Conservation (phyloP, 148 eudicot genomes). For the Chenopodium berlandieri region DNA sequence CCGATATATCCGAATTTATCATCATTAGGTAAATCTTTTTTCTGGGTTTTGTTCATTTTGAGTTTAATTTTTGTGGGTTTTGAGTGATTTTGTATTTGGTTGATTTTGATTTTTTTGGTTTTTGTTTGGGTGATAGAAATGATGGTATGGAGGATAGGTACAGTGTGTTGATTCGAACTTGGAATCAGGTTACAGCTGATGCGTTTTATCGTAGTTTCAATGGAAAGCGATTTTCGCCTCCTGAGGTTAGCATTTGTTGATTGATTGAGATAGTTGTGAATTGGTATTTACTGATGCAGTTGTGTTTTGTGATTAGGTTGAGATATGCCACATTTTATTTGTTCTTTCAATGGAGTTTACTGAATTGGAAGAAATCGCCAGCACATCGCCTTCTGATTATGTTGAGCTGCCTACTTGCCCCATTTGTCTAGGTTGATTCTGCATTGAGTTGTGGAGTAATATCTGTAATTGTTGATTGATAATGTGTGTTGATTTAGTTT, state of each 20-base stretch:
- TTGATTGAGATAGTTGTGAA: not conserved
- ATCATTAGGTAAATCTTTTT: constrained; percentile 52
- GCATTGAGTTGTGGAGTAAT: not conserved
- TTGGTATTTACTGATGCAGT: not conserved
- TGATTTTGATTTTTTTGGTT: not conserved
- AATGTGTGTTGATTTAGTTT: not conserved
- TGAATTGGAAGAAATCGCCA: constrained; percentile 59
- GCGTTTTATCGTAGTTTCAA: constrained; percentile 69
- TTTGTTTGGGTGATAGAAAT: constrained; percentile 44
- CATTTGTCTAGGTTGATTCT: constrained; percentile 77
- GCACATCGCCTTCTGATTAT: constrained; percentile 57
- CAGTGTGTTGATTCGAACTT: constrained; percentile 68
- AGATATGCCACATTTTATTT: constrained; percentile 77
- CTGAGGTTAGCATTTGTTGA: constrained; percentile 50
- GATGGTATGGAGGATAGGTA: constrained; percentile 90
- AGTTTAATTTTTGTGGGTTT: not conserved
- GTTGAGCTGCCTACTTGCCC: constrained; percentile 90
- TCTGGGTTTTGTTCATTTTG: constrained; percentile 3
- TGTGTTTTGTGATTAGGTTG: constrained; percentile 44
- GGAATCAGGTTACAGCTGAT: constrained; percentile 57
- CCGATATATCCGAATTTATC: constrained; percentile 46
- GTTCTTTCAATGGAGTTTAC: constrained; percentile 49
- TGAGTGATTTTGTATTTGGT: constrained; percentile 11
- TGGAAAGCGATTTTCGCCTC: constrained; percentile 74
- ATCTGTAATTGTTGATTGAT: not conserved